Evolutionary conservation across 139 green algal species (phyloP).

Genomic region (Chlamydomonas schloesseri): DNA sequence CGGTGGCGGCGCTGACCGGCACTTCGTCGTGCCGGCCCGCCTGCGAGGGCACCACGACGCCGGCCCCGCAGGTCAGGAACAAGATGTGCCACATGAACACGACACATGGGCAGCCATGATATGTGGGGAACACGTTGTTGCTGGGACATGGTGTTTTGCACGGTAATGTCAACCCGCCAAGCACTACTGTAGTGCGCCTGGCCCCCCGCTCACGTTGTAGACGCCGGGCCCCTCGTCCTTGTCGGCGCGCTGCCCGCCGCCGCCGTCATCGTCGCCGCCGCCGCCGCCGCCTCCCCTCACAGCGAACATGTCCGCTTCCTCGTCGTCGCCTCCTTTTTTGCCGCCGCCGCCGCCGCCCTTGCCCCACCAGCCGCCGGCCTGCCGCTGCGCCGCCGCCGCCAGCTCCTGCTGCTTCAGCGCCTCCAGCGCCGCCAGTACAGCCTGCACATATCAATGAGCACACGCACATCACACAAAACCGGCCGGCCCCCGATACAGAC

Average conservation of each 20-base stretch:
- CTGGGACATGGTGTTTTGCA: background rate
- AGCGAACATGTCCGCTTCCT: slow-evolving; percentile 30
- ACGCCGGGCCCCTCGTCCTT: background rate
- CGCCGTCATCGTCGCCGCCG: background rate
- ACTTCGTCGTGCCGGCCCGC: background rate
- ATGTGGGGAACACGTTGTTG: no score
- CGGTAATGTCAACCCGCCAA: background rate
- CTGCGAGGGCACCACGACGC: background rate
- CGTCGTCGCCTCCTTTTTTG: background rate
- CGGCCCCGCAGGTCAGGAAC: background rate
- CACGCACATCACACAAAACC: no score
- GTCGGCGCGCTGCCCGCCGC: background rate
- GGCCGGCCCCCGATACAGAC: no score
- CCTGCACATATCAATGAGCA: background rate
- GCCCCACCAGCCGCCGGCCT: background rate
- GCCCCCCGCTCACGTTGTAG: background rate
- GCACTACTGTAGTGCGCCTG: background rate
- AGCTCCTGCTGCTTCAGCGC: background rate
- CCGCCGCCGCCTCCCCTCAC: background rate
- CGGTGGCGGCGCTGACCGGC: background rate
- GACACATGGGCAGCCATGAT: no score
- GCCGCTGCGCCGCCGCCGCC: background rate
- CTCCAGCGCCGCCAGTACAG: background rate
- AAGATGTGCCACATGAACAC: background rate
- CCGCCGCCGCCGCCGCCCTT: no score